A percentile compares a stretch with the other conserved stretches of the same genome.
Evolutionary conservation across 257 asterid genomes (phyloP).

Genomic region (Plantago elongata): DNA sequence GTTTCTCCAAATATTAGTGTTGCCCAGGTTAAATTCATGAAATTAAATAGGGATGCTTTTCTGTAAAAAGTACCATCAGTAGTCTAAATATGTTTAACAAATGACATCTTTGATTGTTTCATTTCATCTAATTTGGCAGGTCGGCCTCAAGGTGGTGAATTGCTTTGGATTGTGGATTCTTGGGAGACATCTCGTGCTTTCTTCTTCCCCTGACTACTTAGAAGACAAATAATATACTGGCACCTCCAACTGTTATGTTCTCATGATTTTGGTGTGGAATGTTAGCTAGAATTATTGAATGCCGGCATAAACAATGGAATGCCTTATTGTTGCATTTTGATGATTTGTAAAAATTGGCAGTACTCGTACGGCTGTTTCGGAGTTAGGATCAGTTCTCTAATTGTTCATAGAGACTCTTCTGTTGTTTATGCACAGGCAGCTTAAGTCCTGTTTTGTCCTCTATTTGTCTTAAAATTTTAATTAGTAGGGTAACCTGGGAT

Average conservation of each 20-base stretch:
- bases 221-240: conserved; percentile 50
- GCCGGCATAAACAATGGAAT: conserved; percentile 26
- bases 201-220: conserved; percentile 34
- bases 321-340: conserved; percentile 39
- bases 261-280: conserved; percentile 49
- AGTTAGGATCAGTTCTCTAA: conserved; percentile 18
- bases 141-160: conserved; percentile 75
- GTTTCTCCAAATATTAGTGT: not conserved
- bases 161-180: conserved; percentile 31
- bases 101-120: conserved; percentile 17
- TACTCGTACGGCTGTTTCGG: conserved; percentile 19
- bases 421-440: conserved; percentile 6
- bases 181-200: conserved; percentile 24
- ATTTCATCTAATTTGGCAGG: conserved; percentile 59
- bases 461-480: no score
- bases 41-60: not conserved
- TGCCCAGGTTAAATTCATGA: not conserved
- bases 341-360: conserved; percentile 38
- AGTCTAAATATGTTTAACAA: not conserved
- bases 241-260: conserved; percentile 33
- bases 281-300: conserved; percentile 37
- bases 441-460: no score
- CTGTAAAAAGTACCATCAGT: not conserved
- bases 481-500: no score
- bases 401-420: conserved; percentile 17